Percentiles rank a stretch among this genome's conserved stretches.
Evolutionary conservation across 2,329 filamentous ascomycete species (phyloP).

Genomic region (Fusarium sarcochroum): DNA sequence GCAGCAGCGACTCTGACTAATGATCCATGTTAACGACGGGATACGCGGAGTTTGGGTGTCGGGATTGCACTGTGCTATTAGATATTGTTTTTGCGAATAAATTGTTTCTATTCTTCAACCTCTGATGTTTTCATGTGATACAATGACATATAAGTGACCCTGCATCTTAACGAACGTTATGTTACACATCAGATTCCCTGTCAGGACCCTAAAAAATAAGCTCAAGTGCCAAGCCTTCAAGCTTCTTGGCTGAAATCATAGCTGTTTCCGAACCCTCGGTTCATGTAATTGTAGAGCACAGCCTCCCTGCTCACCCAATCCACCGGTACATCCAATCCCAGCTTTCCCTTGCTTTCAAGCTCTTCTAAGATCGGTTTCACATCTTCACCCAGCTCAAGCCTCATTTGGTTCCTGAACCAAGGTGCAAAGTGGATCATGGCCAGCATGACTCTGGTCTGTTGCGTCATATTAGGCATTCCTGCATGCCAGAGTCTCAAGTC

Average conservation of each 20-base stretch:
- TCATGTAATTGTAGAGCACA: constrained; percentile 63
- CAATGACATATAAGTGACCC: background rate
- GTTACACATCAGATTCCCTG: background rate
- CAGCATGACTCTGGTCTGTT: constrained; percentile 69
- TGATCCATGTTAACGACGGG: background rate
- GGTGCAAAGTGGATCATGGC: constrained; percentile 71
- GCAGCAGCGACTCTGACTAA: constrained; percentile 50
- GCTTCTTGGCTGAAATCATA: constrained; percentile 71
- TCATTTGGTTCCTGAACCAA: constrained; percentile 71
- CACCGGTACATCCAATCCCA: constrained; percentile 64
- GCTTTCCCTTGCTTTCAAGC: constrained; percentile 55
- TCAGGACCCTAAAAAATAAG: constrained; percentile 14
- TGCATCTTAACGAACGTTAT: background rate
- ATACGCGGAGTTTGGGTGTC: constrained; percentile 35
- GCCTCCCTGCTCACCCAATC: constrained; percentile 62
- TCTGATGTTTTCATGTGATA: background rate
- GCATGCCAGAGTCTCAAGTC: constrained; percentile 75
- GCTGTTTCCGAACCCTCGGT: constrained; percentile 71
- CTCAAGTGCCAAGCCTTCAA: constrained; percentile 34
- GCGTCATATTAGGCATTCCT: constrained; percentile 70
- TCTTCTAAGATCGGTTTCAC: constrained; percentile 61
- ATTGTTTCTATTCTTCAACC: background rate
- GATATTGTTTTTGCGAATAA: background rate
- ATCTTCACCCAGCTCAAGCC: constrained; percentile 66
- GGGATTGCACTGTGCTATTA: background rate